phyloP scores from a whole-genome alignment of 2,329 filamentous ascomycete genomes.

The Balansia obtecta region DNA sequence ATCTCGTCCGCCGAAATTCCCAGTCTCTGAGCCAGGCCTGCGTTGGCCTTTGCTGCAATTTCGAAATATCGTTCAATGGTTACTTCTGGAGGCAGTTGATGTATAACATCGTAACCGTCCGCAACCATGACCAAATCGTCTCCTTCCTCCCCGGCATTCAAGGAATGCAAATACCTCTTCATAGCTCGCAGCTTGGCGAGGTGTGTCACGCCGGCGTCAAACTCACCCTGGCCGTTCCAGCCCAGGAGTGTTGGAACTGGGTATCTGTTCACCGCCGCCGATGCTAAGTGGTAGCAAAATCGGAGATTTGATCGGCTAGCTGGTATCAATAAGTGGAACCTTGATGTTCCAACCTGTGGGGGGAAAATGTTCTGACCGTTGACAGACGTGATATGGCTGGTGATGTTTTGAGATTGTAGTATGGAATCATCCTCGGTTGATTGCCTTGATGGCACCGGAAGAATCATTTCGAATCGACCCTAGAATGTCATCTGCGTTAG shows the following conservation, averaged over 20 bases:
- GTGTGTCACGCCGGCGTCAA: conserved; percentile 23
- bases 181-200: conserved; percentile 27
- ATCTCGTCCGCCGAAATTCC: conserved; percentile 23
- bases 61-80: conserved; percentile 50
- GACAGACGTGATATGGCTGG: background rate
- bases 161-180: conserved; percentile 20
- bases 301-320: conserved; percentile 23
- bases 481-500: background rate
- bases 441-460: background rate
- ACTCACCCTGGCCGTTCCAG: conserved; percentile 23
- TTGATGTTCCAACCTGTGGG: conserved; percentile 12
- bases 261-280: conserved; percentile 24
- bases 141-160: conserved; percentile 19
- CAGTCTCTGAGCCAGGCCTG: conserved; percentile 35
- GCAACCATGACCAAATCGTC: conserved; percentile 51
- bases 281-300: conserved; percentile 27
- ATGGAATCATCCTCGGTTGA: background rate
- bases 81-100: conserved; percentile 52
- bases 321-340: conserved; percentile 26
- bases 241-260: conserved; percentile 26
- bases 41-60: conserved; percentile 39
- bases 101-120: conserved; percentile 51
- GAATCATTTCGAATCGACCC: background rate
- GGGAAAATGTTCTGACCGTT: background rate
- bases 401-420: background rate